phyloP scores from a whole-genome alignment of 805 yeast species.

The Clavispora phyllophila region DNA sequence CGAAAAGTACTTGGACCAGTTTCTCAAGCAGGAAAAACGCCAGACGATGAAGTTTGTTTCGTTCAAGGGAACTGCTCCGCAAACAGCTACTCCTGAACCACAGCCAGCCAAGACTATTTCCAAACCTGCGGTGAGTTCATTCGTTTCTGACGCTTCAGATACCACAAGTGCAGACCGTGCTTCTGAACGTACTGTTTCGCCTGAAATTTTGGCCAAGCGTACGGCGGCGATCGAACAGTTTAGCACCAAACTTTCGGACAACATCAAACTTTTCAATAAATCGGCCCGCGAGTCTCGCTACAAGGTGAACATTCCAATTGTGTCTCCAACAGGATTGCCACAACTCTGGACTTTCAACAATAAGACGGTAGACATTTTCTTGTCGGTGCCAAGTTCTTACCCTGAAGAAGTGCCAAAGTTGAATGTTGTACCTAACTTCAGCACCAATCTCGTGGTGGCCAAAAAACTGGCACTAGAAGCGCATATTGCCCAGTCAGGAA shows the following conservation, averaged over 20 bases:
- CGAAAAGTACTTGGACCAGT: slow-evolving; percentile 53
- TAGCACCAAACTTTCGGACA: slow-evolving; percentile 20
- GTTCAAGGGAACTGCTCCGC: slow-evolving; percentile 12
- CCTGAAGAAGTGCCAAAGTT: slow-evolving; percentile 23
- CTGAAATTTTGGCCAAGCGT: slow-evolving; percentile 11
- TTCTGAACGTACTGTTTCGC: slow-evolving; percentile 3
- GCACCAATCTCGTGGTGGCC: slow-evolving; percentile 24
- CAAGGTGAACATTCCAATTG: slow-evolving; percentile 29
- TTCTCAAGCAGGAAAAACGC: slow-evolving; percentile 54
- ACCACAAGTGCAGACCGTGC: neutral
- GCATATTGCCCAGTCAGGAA: slow-evolving; percentile 6
- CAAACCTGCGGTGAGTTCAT: neutral
- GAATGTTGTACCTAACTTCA: slow-evolving; percentile 26
- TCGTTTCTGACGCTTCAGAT: too few relatives aligned
- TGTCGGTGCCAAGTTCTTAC: slow-evolving; percentile 29
- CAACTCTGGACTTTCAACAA: slow-evolving; percentile 23
- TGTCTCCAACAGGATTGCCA: slow-evolving; percentile 17
- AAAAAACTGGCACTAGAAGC: slow-evolving; percentile 11
- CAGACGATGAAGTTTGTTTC: slow-evolving; percentile 60
- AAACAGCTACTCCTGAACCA: slow-evolving; percentile 1
- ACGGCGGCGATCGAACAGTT: slow-evolving; percentile 21
- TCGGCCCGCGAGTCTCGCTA: slow-evolving; percentile 22
- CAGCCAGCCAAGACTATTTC: slow-evolving; percentile 3
- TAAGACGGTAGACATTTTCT: slow-evolving; percentile 23
- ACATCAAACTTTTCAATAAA: slow-evolving; percentile 24